Base-by-base conservation (phyloP, 495 filamentous ascomycete genomes). In the Xylaria telfairii region DNA sequence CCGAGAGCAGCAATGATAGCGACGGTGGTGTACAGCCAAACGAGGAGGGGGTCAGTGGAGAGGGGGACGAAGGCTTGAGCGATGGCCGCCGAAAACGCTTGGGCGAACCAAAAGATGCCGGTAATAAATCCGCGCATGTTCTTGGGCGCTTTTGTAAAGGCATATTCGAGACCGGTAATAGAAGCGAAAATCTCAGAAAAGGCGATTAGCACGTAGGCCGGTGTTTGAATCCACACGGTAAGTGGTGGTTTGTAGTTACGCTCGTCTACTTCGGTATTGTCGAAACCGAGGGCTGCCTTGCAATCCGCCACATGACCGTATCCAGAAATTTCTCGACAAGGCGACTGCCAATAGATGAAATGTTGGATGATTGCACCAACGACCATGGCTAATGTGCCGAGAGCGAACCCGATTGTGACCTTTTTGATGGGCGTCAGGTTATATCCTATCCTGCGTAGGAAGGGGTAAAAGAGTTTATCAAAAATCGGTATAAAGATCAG, bases 401-500 rank as follows among this genome's bases (percentile, higher is more conserved):
- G 78, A 32, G 87, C 79, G 79, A 92, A 94, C 3, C 92, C 93
- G 17, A 81, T 80, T 0, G 91, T 86, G 73, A 96, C 94, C 26
- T 88, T 88, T 80, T 91, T 93, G 73, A 95, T 82, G 1, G 93
- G 92, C 0, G 90, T 91, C 72, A 94, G 90, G 26, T 88, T 84
- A 80, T 93, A 82, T 4, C 88, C 86, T 21, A 81, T 71, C 53
- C 85, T 88, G 65, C 91, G 88, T 17, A 95, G 81, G 8, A 75
- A 74, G 0, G 93, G 93, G 77, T 94, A 96, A 63, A 95, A 37
- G 65, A 92, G 41, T 13, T 84, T 79, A 74, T 96, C 93, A 71
- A 87, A 84, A 67, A 95, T 85, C 10, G 93, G 93, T 66, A 95
- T 93, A 71, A 94, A 86, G 78, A 96, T 92, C 77, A 95, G 87